These are phyloP conservation scores for Eutrema heterophyllum DNA, from an alignment of 345 rosid species.

Conservation along the genomic window DNA sequence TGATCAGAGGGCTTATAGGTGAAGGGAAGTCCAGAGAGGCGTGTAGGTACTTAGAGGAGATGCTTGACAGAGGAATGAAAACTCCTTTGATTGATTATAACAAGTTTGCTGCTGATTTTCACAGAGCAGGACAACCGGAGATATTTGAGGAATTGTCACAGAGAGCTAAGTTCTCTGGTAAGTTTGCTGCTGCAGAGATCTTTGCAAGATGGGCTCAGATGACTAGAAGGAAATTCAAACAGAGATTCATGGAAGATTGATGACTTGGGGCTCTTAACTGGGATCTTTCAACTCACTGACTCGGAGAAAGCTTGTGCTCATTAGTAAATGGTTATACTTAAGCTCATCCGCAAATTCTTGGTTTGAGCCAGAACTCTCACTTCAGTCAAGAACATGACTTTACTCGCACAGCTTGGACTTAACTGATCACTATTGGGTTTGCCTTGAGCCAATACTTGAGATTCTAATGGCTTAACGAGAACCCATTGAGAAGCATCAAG, in stretches of 20 bases:
- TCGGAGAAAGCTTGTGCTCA: neutral
- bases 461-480: neutral
- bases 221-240: conserved; percentile 44
- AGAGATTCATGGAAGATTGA: conserved; percentile 23
- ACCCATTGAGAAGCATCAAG: neutral
- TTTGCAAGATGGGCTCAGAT: conserved; percentile 62
- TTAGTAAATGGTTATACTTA: neutral
- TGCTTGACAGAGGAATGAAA: conserved; percentile 89
- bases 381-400: neutral
- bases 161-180: conserved; percentile 73
- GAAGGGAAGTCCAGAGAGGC: conserved; percentile 74
- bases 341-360: neutral
- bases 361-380: neutral
- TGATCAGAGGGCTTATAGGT: conserved; percentile 73
- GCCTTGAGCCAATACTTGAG: neutral
- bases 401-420: neutral
- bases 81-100: conserved; percentile 81
- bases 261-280: neutral
- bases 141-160: conserved; percentile 66
- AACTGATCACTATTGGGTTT: neutral
- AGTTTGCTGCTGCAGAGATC: conserved; percentile 58
- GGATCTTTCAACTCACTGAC: neutral
- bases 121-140: conserved; percentile 62
- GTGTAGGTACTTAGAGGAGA: conserved; percentile 70
- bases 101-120: conserved; percentile 71